Evolutionary conservation across 768 basidiomycete genomes (phyloP), one percentile per base, ranked within the genome.

Genomic region (Chiua virens): DNA sequence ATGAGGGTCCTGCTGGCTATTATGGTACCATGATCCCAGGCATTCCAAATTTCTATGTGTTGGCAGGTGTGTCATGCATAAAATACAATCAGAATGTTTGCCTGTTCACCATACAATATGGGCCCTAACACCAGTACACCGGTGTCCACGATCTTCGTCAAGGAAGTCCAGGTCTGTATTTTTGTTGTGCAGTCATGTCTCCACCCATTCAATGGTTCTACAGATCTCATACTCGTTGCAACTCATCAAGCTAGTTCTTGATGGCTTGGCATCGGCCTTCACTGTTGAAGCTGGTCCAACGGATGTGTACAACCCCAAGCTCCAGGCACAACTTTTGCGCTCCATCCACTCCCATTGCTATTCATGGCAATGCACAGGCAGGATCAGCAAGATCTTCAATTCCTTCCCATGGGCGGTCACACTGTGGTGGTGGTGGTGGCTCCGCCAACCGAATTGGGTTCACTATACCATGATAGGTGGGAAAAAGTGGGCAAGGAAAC

Each of bases 321-420:
- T 65, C 21, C 59, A 66, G 43, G 45, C 41, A 40, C 43, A 53
- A 5, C 6, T 66, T 6, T 54, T 59, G 30, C 57, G 36, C 14
- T 56, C 55, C 8, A 55, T 60, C 42, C 68, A 66, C 18, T 35
- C 60, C 27, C 57, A 65, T 9, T 77, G 74, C 53, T 44, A 54
- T 18, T 76, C 76, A 11, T 79, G 75, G 75, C 74, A 76, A 54
- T 71, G 72, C 2, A 61, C 59, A 1, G 66, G 65, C 8, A 64
- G 69, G 7, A 64, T 47, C 7, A 75, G 76, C 5, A 76, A 72
- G 51, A 56, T 71, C 8, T 68, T 64, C 27, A 65, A 58, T 42
- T 66, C 72, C 7, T 79, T 78, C 50, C 78, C 74, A 32, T 75
- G 77, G 58, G 51, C 59, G 5, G 58, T 61, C 8, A 51, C 56